Conservation (phyloP, 2,329 filamentous ascomycete genomes). For the Hortaea werneckii region DNA sequence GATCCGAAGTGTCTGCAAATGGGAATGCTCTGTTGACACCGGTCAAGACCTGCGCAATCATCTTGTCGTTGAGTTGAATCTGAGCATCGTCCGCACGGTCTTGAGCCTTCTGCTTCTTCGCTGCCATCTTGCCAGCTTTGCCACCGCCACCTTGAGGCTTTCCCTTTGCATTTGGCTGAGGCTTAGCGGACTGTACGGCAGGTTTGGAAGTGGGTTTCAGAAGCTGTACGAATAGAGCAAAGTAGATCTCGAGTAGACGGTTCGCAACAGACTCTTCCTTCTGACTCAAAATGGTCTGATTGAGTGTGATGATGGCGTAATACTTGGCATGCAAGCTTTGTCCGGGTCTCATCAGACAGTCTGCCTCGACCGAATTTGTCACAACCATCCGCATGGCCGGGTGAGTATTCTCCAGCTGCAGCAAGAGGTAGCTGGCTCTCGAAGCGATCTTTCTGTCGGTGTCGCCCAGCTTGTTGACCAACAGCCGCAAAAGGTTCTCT, state of each 20-base stretch:
- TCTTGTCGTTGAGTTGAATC: constrained; percentile 71
- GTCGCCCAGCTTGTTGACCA: constrained; percentile 96
- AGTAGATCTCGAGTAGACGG: constrained; percentile 81
- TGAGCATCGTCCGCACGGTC: constrained; percentile 28
- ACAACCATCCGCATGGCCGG: constrained; percentile 90
- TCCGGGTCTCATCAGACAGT: constrained; percentile 75
- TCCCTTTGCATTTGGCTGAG: constrained; percentile 15
- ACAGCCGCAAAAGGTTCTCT: constrained; percentile 76
- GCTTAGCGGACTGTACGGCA: constrained; percentile 2
- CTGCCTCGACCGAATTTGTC: constrained; percentile 73
- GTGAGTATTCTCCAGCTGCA: constrained; percentile 81
- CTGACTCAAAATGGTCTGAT: constrained; percentile 83
- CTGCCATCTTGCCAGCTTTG: constrained; percentile 43
- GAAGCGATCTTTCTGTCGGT: constrained; percentile 93
- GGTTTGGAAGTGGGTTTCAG: constrained; percentile 51
- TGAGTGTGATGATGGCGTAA: constrained; percentile 91
- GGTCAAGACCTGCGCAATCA: constrained; percentile 82
- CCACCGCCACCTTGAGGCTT: constrained; percentile 44
- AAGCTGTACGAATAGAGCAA: constrained; percentile 73
- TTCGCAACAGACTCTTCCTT: constrained; percentile 75
- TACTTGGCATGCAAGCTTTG: constrained; percentile 87
- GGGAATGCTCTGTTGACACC: constrained; percentile 95
- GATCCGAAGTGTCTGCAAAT: constrained; percentile 72
- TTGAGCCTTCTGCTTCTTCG: constrained; percentile 34
- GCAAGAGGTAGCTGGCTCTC: constrained; percentile 80